Conservation (phyloP, 78 protist species). For the Ministeria vibrans region DNA sequence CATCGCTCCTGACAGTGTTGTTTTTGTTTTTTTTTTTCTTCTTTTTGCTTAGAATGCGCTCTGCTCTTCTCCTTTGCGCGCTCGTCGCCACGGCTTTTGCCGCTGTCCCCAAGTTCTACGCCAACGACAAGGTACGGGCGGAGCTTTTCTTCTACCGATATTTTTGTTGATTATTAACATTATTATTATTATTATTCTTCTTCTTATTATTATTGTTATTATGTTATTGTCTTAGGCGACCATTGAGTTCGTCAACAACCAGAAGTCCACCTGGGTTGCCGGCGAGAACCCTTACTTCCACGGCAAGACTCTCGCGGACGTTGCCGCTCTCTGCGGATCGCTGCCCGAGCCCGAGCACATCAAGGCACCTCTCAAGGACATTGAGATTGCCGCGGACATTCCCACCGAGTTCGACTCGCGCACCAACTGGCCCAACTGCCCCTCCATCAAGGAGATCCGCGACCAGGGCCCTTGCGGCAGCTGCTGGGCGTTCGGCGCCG, state of each 20-base stretch:
- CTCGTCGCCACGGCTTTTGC: not conserved
- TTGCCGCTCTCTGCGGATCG: not conserved
- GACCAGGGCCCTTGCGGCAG: not conserved
- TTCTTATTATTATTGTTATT: not conserved
- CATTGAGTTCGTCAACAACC: not conserved
- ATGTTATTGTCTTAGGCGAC: not conserved
- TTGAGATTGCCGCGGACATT: not conserved
- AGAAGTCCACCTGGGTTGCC: not conserved
- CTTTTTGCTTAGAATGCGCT: not conserved
- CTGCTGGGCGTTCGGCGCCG: conserved; percentile 8
- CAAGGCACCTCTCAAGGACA: not conserved
- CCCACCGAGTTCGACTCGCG: conserved; percentile 16
- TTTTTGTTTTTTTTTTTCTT: not conserved
- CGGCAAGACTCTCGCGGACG: not conserved
- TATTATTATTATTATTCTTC: too few relatives aligned
- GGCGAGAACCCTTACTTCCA: not conserved
- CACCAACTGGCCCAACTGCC: conserved; percentile 5
- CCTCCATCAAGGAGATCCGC: not conserved
- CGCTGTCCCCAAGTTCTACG: not conserved
- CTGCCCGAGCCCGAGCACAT: not conserved
- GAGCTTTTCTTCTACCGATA: not conserved
- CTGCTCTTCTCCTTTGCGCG: not conserved
- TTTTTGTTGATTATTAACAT: not conserved
- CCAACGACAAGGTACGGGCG: not conserved
- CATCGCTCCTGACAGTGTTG: too few relatives aligned